Conservation (phyloP, 192 early-diverging fungal species). For the Glomus cerebriforme region DNA sequence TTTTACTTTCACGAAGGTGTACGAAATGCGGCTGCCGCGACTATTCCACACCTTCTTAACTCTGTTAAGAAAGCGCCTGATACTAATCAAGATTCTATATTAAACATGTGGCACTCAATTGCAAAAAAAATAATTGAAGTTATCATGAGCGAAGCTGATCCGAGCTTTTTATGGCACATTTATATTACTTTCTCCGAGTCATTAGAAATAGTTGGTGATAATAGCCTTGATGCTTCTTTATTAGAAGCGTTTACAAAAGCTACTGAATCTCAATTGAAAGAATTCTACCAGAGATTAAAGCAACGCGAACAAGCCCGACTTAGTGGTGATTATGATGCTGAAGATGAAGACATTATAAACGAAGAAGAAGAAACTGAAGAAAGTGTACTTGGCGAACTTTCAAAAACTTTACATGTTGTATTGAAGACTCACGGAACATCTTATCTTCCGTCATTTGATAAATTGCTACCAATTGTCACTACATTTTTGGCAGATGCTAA, state of each 20-base stretch:
- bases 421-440: constrained; percentile 72
- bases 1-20: constrained; percentile 99
- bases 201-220: constrained; percentile 65
- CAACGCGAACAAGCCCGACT: constrained; percentile 73
- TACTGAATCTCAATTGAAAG: constrained; percentile 70
- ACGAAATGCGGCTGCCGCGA: constrained; percentile 79
- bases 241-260: constrained; percentile 73
- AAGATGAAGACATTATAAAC: constrained; percentile 86
- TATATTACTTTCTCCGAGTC: constrained; percentile 78
- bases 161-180: constrained; percentile 73
- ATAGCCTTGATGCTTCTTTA: constrained; percentile 63
- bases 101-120: constrained; percentile 73
- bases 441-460: constrained; percentile 83
- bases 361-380: constrained; percentile 84
- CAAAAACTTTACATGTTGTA: constrained; percentile 77
- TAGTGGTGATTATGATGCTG: constrained; percentile 84
- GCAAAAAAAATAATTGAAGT: constrained; percentile 77
- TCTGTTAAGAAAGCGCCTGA: constrained; percentile 55
- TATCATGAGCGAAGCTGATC: constrained; percentile 81
- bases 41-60: constrained; percentile 80
- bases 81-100: constrained; percentile 51
- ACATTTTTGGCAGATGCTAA: constrained; percentile 66
- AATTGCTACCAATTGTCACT: constrained; percentile 71
- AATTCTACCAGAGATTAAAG: constrained; percentile 75
- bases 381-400: constrained; percentile 80